Evolutionary conservation across 1,284 basidiomycete species (phyloP).

Genomic region (Cryptococcus sp.): DNA sequence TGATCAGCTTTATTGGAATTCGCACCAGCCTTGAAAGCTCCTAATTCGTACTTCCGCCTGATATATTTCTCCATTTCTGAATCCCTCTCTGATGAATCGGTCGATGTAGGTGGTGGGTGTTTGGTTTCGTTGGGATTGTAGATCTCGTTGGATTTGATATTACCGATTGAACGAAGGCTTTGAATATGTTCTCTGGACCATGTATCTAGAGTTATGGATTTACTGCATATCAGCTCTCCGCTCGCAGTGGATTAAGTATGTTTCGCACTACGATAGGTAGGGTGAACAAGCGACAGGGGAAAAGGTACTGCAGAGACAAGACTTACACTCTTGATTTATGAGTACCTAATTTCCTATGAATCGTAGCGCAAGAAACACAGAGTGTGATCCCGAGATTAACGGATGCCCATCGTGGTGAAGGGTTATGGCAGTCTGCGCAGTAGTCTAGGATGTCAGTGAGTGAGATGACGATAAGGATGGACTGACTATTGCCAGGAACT

Average conservation of each 20-base stretch:
- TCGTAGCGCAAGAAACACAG: slow-evolving; percentile 38
- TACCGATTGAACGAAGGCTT: slow-evolving; percentile 37
- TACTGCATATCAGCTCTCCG: slow-evolving; percentile 19
- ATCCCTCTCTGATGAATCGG: slow-evolving; percentile 38
- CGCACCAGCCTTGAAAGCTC: slow-evolving; percentile 33
- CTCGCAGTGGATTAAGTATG: neutral
- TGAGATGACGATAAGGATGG: too few species aligned
- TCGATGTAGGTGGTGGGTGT: slow-evolving; percentile 38
- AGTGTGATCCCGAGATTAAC: slow-evolving; percentile 45
- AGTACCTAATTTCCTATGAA: slow-evolving; percentile 47
- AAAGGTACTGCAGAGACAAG: neutral
- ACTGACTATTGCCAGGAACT: slow-evolving; percentile 44
- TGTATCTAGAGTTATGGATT: slow-evolving; percentile 46
- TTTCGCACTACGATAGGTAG: too few species aligned
- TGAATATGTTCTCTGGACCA: slow-evolving; percentile 46
- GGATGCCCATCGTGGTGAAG: slow-evolving; percentile 44
- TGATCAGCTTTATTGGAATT: neutral
- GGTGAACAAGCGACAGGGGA: too few species aligned
- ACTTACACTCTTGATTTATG: slow-evolving; percentile 46
- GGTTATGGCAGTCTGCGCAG: slow-evolving; percentile 45
- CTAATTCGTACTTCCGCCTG: slow-evolving; percentile 44
- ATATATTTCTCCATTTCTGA: slow-evolving; percentile 46
- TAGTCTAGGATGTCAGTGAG: slow-evolving; percentile 22
- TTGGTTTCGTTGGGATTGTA: slow-evolving; percentile 43
- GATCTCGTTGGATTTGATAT: slow-evolving; percentile 37